These are phyloP conservation scores for Fermentozyma sake DNA, from an alignment of 1,139 yeast species.

Conservation along the genomic window DNA sequence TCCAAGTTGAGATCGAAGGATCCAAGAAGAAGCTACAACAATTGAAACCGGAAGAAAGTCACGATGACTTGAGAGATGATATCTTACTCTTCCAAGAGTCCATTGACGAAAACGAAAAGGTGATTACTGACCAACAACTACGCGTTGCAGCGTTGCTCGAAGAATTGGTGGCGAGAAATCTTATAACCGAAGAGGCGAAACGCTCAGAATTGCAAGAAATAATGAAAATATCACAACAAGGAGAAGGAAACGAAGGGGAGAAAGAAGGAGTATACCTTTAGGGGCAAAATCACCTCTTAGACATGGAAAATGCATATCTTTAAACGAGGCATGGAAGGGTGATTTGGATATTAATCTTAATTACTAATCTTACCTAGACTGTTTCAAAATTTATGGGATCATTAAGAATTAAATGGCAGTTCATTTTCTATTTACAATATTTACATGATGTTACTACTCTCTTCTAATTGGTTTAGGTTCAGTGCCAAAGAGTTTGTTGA, in stretches of 20 bases:
- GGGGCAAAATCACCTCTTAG: too few relatives aligned
- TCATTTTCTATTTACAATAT: conserved; percentile 3
- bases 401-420: too few relatives aligned
- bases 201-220: conserved; percentile 1
- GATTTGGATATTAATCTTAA: too few relatives aligned
- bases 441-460: conserved; percentile 8
- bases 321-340: too few relatives aligned
- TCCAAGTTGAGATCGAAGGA: conserved; percentile 22
- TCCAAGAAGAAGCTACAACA: conserved; percentile 9
- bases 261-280: conserved; percentile 12
- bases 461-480: conserved; percentile 25
- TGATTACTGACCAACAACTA: conserved; percentile 24
- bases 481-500: conserved; percentile 40
- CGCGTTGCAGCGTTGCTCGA: conserved; percentile 18
- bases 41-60: conserved; percentile 8
- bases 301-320: too few relatives aligned
- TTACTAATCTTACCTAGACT: too few relatives aligned
- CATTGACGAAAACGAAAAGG: conserved; percentile 30
- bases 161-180: conserved; percentile 17
- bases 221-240: conserved; percentile 1
- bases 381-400: too few relatives aligned
- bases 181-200: conserved; percentile 1
- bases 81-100: conserved; percentile 24
- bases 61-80: conserved; percentile 18
- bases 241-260: conserved; percentile 4